Percentiles rank a stretch among this genome's conserved stretches.
These are phyloP conservation scores for Penstemon eatonii DNA, from an alignment of 257 asterid species.

Conservation along the genomic window DNA sequence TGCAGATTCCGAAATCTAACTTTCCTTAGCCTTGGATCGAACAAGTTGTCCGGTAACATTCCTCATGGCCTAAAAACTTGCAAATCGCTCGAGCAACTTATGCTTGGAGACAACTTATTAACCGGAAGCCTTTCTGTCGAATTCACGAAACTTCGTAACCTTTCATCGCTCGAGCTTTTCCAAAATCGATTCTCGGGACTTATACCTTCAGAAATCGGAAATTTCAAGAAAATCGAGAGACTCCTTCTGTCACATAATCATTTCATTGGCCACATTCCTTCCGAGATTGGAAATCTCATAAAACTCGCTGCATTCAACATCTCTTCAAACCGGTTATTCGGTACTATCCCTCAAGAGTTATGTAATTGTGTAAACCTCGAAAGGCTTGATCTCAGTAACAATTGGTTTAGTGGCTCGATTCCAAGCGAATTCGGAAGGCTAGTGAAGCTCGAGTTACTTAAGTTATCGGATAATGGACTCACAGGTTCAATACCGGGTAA, in stretches of 20 bases:
- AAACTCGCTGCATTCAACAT: constrained; percentile 80
- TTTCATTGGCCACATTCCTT: constrained; percentile 69
- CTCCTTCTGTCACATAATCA: constrained; percentile 63
- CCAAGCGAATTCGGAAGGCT: constrained; percentile 64
- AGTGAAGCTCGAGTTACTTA: constrained; percentile 72
- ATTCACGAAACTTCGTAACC: constrained; percentile 61
- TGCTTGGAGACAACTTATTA: constrained; percentile 80
- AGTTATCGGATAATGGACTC: constrained; percentile 66
- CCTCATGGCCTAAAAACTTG: constrained; percentile 79
- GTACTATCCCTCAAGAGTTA: constrained; percentile 65
- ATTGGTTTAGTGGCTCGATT: constrained; percentile 55
- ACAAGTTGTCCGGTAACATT: constrained; percentile 65
- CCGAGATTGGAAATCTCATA: constrained; percentile 71
- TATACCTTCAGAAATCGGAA: constrained; percentile 65
- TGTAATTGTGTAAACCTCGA: constrained; percentile 75
- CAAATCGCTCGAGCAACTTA: constrained; percentile 67
- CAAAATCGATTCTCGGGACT: constrained; percentile 71
- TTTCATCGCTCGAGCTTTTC: constrained; percentile 76
- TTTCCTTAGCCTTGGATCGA: constrained; percentile 76
- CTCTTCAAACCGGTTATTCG: constrained; percentile 62
- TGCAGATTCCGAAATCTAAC: constrained; percentile 54
- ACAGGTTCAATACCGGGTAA: constrained; percentile 60
- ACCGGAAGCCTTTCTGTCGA: constrained; percentile 75
- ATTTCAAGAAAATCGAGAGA: constrained; percentile 62
- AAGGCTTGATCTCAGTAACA: constrained; percentile 81